Evolutionary conservation across 805 yeast genomes (phyloP), one percentile per base, ranked within the genome.

Genomic region (Metschnikowia dekortorum): DNA sequence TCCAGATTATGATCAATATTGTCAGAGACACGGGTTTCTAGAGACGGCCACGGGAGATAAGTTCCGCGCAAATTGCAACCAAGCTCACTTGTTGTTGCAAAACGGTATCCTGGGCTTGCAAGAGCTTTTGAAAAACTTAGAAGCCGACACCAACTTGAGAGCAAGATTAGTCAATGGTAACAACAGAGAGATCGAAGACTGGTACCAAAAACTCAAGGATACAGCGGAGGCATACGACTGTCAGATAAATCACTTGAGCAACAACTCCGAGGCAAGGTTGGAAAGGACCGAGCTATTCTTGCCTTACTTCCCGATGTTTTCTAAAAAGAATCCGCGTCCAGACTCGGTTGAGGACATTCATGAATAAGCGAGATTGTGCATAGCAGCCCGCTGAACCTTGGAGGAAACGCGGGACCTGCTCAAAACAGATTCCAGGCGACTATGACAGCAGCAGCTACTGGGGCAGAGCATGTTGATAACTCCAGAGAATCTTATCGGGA

Each of bases 1-100:
- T 39, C 90, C 92, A 2, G 61, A 72, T 0, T 83, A 67, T 56
- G 66, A 60, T 11, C 75, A 75, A 32, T 75, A 68, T 39, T 31
- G 28, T 6, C 36, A 14, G 18, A 29, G n/a, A 13, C 29, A 43
- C 13, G 45, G 30, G 6, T n/a, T 7, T 14, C 3, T 44, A 8
- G 40, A 44, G 29, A 34, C 14, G 9, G 30, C 16, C 11, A 13
- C 14, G 33, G 33, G n/a, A 28, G 46, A 36, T 6, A 28, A 44
- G 34, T 14, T 31, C 9, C 39, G 11, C n/a, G 16, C 46, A 4
- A 14, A 35, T 6, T 41, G 45, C 30, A 28, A 29, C 6, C 33
- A 13, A 11, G 45, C 45, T n/a, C 45, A 32, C 32, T 16, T 35
- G 6, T 35, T 36, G 16, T 29, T 50, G 13, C 39, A 42, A 8